These are phyloP conservation scores for Termitomyces sp. DNA, from an alignment of 768 basidiomycete genomes.

Conservation along the genomic window DNA sequence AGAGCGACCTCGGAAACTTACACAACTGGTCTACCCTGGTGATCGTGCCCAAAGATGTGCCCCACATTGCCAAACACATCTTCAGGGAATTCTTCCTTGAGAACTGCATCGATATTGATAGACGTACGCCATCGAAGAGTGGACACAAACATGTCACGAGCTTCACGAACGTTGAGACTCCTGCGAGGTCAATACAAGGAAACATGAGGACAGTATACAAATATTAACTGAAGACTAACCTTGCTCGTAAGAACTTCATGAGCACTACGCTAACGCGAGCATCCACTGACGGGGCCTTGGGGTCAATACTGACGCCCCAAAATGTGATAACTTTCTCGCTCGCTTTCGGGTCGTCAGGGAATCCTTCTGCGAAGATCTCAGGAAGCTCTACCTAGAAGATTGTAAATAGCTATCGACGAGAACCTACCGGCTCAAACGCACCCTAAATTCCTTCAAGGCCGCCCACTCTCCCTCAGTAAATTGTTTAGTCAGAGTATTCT, in stretches of 20 bases:
- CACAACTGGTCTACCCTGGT: slow-evolving; percentile 65
- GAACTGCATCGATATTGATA: slow-evolving; percentile 56
- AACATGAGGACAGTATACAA: background rate
- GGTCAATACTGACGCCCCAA: slow-evolving; percentile 74
- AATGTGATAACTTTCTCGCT: slow-evolving; percentile 49
- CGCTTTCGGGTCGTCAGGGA: slow-evolving; percentile 51
- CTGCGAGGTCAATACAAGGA: slow-evolving; percentile 23
- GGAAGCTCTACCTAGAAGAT: slow-evolving; percentile 37
- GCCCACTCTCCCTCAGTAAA: slow-evolving; percentile 75
- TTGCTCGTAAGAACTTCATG: slow-evolving; percentile 79
- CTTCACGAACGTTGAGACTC: slow-evolving; percentile 48
- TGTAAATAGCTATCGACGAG: background rate
- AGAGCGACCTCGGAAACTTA: slow-evolving; percentile 29
- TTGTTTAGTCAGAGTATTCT: slow-evolving; percentile 63
- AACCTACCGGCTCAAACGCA: slow-evolving; percentile 24
- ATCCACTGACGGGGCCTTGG: slow-evolving; percentile 42
- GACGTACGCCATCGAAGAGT: slow-evolving; percentile 71
- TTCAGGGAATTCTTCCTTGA: slow-evolving; percentile 58
- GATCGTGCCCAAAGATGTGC: slow-evolving; percentile 66
- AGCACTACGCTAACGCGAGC: slow-evolving; percentile 71
- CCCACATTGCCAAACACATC: slow-evolving; percentile 65
- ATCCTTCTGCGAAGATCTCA: slow-evolving; percentile 54
- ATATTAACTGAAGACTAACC: slow-evolving; percentile 42
- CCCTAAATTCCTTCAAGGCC: slow-evolving; percentile 65
- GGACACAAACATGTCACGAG: slow-evolving; percentile 60